Conservation (phyloP, 192 early-diverging fungal genomes). For the Cetraspora pellucida region DNA sequence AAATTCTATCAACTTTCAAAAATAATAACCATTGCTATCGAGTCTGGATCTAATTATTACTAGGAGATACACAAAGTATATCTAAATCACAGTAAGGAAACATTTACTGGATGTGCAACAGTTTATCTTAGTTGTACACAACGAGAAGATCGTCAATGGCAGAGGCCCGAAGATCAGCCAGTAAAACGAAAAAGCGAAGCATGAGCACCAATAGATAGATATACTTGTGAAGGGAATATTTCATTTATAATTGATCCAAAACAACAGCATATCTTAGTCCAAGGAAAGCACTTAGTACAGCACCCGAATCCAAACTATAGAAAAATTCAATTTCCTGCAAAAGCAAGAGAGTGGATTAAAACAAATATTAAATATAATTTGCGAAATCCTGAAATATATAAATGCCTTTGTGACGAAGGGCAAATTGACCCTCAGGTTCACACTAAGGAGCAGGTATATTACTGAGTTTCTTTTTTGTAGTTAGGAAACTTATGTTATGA, state of each 20-base stretch:
- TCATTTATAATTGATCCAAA: conserved; percentile 2
- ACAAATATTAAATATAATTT: no score
- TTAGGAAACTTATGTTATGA: conserved; percentile 7
- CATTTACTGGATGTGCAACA: neutral
- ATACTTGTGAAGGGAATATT: conserved; percentile 10
- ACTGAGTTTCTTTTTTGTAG: neutral
- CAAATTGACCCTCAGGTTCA: no score
- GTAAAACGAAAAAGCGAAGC: conserved; percentile 12
- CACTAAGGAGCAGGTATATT: conserved; percentile 5
- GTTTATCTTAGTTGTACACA: conserved; percentile 6
- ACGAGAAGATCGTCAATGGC: neutral
- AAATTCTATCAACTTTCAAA: conserved; percentile 2
- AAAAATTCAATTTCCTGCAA: no score
- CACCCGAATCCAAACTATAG: no score
- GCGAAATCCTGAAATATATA: no score
- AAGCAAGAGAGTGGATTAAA: no score
- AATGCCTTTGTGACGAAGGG: no score
- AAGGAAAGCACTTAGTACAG: no score
- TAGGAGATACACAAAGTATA: neutral
- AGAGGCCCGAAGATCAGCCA: neutral
- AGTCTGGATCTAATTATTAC: conserved; percentile 14
- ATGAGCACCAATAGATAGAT: conserved; percentile 10
- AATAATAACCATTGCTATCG: neutral
- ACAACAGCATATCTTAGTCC: neutral
- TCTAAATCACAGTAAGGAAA: neutral